Evolutionary conservation across 179 eudicot species (phyloP), one percentile per base, ranked within the genome.

Genomic region (Spinacia oleracea): DNA sequence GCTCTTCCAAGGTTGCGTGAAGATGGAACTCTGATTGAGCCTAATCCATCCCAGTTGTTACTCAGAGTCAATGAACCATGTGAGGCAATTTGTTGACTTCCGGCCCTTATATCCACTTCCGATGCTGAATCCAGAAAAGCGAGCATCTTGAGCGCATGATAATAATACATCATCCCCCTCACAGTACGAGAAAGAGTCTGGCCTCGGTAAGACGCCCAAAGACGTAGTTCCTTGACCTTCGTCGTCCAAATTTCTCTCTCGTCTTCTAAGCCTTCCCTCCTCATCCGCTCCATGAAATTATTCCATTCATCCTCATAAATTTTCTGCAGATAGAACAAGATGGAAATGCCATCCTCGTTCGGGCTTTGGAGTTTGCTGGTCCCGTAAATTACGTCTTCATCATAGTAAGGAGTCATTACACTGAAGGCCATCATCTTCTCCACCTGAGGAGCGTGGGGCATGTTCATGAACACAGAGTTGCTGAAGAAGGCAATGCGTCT

Each of bases 131-230:
- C 99, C 65, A 96, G 92, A 85, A 82, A 93, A 32, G 97, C 85
- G 70, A 96, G 93, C 93, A 96, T 96, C 82, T 89, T 89, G 16
- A 96, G 89, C 10, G 99, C 99, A 79, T 95, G 79, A 53, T 93
- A 89, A 77, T 96, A 85, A 84, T 96, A 96, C 97, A 96, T 96
- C 98, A 93, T 96, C 72, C 99, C 99, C 83, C 98, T 89, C 42
- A 96, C 96, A 67, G 99, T 96, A 55, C 99, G 96, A 14, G 99
- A 89, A 42, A 96, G 92, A 64, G 98, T 96, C 80, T 96, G 99
- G 50, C 99, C 99, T 75, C 99, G 88, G 78, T 94, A 94, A 48
- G 99, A 96, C 8, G 93, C 99, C 99, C 99, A 96, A 21, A 87
- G 89, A 59, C 98, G 92, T 40, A 96, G 86, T 27, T 93, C 99